These are phyloP conservation scores for Ustilago xerochloae DNA, from an alignment of 1,284 basidiomycete species.

Conservation along the genomic window DNA sequence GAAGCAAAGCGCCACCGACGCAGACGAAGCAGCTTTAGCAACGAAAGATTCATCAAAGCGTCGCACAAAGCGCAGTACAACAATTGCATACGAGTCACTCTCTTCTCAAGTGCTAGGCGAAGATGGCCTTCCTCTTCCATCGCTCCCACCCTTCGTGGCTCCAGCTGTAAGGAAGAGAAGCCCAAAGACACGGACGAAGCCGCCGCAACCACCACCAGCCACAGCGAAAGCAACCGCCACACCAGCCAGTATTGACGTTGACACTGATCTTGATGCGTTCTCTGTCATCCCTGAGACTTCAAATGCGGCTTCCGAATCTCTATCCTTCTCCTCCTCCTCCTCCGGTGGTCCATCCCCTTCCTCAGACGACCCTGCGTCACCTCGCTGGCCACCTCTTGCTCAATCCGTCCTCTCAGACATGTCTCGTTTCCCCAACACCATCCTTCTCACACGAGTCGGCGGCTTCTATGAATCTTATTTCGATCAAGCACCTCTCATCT, in stretches of 20 bases:
- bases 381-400: slow-evolving; percentile 61
- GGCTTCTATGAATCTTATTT: slow-evolving; percentile 68
- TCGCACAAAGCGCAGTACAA: slow-evolving; percentile 15
- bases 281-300: too few relatives aligned
- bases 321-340: too few relatives aligned
- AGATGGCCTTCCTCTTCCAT: slow-evolving; percentile 19
- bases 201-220: too few relatives aligned
- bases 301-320: too few relatives aligned
- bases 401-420: slow-evolving; percentile 60
- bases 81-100: slow-evolving; percentile 27
- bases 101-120: slow-evolving; percentile 5
- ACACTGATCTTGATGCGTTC: too few relatives aligned
- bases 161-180: not conserved
- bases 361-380: not conserved
- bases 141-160: slow-evolving; percentile 5
- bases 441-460: slow-evolving; percentile 65
- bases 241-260: too few relatives aligned
- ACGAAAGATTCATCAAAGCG: too few relatives aligned
- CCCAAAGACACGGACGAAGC: slow-evolving; percentile 1
- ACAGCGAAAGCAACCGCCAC: too few relatives aligned
- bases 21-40: not conserved
- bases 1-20: not conserved
- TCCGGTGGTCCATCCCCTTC: too few relatives aligned
- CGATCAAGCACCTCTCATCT: slow-evolving; percentile 58
- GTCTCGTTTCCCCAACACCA: slow-evolving; percentile 56